These are phyloP conservation scores for Suillus cothurnatus DNA, from an alignment of 768 basidiomycete species.

Conservation along the genomic window DNA sequence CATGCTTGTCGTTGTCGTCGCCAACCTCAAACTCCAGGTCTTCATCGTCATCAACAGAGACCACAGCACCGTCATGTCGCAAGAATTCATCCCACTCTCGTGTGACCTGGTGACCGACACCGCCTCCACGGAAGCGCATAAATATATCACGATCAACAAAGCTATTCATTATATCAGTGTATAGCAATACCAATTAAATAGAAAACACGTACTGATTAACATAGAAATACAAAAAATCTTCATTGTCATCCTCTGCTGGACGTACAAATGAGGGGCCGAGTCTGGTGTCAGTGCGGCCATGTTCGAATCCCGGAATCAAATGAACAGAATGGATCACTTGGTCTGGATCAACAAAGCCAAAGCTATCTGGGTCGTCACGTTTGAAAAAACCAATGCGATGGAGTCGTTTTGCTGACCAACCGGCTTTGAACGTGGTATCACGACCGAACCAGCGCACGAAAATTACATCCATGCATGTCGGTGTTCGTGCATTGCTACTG, in stretches of 20 bases:
- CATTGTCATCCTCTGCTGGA: neutral
- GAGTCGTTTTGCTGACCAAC: slow-evolving; percentile 24
- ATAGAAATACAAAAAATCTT: slow-evolving; percentile 25
- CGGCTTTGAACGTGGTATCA: slow-evolving; percentile 31
- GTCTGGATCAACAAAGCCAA: slow-evolving; percentile 49
- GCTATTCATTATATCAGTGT: too few relatives aligned
- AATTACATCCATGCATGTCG: slow-evolving; percentile 14
- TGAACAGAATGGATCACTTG: neutral
- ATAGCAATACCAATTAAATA: neutral
- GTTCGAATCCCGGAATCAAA: neutral
- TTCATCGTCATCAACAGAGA: too few relatives aligned
- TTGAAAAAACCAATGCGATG: slow-evolving; percentile 30
- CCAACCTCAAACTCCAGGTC: too few relatives aligned
- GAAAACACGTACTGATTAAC: slow-evolving; percentile 30
- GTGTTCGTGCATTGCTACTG: neutral
- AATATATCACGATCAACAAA: too few relatives aligned
- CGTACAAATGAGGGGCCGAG: neutral
- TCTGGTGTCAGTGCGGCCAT: slow-evolving; percentile 20
- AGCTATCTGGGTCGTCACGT: slow-evolving; percentile 26
- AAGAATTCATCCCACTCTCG: too few relatives aligned
- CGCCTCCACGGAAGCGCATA: too few relatives aligned
- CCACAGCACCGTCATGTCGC: too few relatives aligned
- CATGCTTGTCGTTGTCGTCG: too few relatives aligned
- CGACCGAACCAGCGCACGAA: slow-evolving; percentile 43
- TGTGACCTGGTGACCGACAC: too few relatives aligned